Conservation (phyloP, 345 rosid species). For the Trapa incisa region DNA sequence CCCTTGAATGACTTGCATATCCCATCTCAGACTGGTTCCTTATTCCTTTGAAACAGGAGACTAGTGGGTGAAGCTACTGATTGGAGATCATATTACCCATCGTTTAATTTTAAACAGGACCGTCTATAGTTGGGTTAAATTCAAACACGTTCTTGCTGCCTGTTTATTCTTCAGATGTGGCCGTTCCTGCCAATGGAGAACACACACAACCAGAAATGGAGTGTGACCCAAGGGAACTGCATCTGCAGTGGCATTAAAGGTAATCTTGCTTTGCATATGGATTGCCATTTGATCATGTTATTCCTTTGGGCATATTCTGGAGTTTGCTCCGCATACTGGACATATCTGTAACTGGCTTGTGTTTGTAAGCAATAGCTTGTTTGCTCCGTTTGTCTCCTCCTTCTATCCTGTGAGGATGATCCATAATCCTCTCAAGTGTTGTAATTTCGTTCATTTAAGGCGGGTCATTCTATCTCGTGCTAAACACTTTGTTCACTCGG, state of each 20-base stretch:
- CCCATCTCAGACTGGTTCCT: background rate
- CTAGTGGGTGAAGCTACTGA: background rate
- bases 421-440: no score
- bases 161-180: conserved; percentile 7
- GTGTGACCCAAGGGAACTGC: conserved; percentile 18
- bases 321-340: background rate
- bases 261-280: conserved; percentile 12
- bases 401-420: no score
- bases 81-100: conserved; percentile 9
- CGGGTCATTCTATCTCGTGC: no score
- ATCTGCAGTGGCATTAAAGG: conserved; percentile 21
- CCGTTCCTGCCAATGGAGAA: conserved; percentile 13
- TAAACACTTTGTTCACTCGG: no score
- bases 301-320: background rate
- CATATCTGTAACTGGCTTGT: background rate
- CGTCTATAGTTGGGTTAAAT: conserved; percentile 10
- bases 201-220: conserved; percentile 31
- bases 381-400: no score
- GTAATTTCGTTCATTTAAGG: no score
- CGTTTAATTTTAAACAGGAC: background rate
- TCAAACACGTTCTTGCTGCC: conserved; percentile 17
- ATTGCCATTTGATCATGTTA: conserved; percentile 18
- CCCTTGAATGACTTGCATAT: conserved; percentile 3
- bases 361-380: conserved; percentile 1
- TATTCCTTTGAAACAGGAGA: background rate